phyloP scores from a whole-genome alignment of 495 filamentous ascomycete genomes.

The Penicillium canescens region DNA sequence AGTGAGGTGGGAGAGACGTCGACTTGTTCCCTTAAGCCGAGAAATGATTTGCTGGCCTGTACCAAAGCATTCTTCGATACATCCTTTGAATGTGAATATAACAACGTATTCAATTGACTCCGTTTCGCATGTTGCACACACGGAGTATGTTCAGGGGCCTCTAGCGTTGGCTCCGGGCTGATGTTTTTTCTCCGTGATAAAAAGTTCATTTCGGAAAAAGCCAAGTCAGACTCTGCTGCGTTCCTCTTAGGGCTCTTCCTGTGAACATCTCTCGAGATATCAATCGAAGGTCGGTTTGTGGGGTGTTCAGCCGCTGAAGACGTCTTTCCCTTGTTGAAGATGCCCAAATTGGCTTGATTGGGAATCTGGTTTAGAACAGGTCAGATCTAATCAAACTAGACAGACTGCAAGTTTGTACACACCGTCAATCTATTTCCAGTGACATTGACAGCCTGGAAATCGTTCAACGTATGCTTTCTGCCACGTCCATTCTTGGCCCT shows the following conservation, averaged over 20 bases:
- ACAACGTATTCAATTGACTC: not conserved
- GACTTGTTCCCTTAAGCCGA: not conserved
- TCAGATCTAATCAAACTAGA: constrained; percentile 18
- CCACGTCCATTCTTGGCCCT: constrained; percentile 35
- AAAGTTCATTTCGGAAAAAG: constrained; percentile 70
- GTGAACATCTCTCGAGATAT: not conserved
- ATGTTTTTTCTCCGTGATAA: constrained; percentile 35
- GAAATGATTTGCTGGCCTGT: not conserved
- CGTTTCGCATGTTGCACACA: not conserved
- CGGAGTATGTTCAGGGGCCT: not conserved
- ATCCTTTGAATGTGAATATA: not conserved
- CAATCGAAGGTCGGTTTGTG: constrained; percentile 1
- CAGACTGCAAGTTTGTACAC: constrained; percentile 19
- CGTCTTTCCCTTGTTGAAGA: constrained; percentile 71
- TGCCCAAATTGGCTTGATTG: constrained; percentile 48
- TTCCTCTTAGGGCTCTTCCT: not conserved
- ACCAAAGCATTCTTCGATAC: not conserved
- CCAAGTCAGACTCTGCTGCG: constrained; percentile 58
- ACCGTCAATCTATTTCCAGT: constrained; percentile 64
- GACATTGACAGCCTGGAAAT: constrained; percentile 66
- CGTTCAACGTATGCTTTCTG: constrained; percentile 53
- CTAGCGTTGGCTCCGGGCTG: not conserved
- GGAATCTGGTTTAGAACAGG: constrained; percentile 44
- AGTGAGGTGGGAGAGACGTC: not conserved
- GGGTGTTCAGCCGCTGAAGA: constrained; percentile 57